Percentiles rank a stretch among this genome's conserved stretches.
phyloP scores from a whole-genome alignment of 2,329 filamentous ascomycete genomes.

The Colletotrichum navitas region DNA sequence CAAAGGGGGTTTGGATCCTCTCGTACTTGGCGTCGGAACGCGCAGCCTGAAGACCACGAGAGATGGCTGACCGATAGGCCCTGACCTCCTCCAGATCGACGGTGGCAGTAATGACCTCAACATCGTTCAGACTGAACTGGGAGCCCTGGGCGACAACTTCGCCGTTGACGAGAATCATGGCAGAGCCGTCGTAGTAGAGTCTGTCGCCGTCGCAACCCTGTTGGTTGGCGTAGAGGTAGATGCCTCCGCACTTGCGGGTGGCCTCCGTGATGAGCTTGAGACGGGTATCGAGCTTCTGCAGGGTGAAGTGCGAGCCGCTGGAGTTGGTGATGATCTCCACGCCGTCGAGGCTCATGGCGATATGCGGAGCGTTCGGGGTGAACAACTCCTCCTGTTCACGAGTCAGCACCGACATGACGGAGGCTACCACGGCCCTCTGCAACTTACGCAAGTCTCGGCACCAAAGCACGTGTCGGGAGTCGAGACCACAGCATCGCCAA shows the following conservation, averaged over 20 bases:
- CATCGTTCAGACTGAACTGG: slow-evolving; percentile 65
- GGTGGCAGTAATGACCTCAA: slow-evolving; percentile 75
- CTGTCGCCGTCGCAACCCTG: slow-evolving; percentile 70
- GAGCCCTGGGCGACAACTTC: slow-evolving; percentile 62
- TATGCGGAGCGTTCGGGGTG: slow-evolving; percentile 60
- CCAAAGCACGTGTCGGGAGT: slow-evolving; percentile 72
- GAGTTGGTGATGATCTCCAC: slow-evolving; percentile 80
- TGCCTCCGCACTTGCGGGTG: slow-evolving; percentile 61
- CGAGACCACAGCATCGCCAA: slow-evolving; percentile 77
- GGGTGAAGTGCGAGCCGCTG: slow-evolving; percentile 72
- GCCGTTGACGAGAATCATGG: slow-evolving; percentile 73
- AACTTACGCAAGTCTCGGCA: slow-evolving; percentile 65
- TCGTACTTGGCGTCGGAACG: slow-evolving; percentile 59
- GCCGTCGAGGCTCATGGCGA: slow-evolving; percentile 58
- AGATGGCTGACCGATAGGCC: slow-evolving; percentile 67
- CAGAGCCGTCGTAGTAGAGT: slow-evolving; percentile 65
- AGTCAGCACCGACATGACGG: not conserved
- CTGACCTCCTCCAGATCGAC: slow-evolving; percentile 80
- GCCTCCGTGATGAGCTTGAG: slow-evolving; percentile 75
- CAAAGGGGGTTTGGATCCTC: slow-evolving; percentile 55
- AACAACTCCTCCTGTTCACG: slow-evolving; percentile 67
- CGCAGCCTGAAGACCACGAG: slow-evolving; percentile 70
- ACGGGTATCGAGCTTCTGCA: slow-evolving; percentile 73
- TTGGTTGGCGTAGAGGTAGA: slow-evolving; percentile 65
- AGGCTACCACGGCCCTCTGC: not conserved